Conservation (phyloP, 2,329 filamentous ascomycete species). For the Venturia asperata region DNA sequence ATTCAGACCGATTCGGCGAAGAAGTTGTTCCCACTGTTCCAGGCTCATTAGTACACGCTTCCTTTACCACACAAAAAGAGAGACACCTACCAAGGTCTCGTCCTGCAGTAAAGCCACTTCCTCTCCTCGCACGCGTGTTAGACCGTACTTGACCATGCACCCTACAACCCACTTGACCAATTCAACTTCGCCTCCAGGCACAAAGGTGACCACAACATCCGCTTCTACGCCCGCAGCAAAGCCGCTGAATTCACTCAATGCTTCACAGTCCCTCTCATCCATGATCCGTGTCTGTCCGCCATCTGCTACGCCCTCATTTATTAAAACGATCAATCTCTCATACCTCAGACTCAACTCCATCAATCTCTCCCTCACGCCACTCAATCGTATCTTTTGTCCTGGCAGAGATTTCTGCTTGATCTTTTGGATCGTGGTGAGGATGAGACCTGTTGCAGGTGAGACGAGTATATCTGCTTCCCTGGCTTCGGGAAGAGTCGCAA, state of each 20-base stretch:
- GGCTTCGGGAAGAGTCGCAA: conserved; percentile 27
- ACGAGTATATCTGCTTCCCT: conserved; percentile 65
- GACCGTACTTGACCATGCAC: conserved; percentile 32
- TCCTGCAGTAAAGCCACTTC: conserved; percentile 41
- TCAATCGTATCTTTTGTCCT: conserved; percentile 43
- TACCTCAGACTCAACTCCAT: conserved; percentile 51
- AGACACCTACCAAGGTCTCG: conserved; percentile 45
- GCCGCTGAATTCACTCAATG: conserved; percentile 44
- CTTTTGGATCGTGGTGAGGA: conserved; percentile 64
- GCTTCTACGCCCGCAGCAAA: conserved; percentile 40
- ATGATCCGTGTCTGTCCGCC: conserved; percentile 23
- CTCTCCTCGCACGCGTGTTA: conserved; percentile 23
- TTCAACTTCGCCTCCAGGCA: conserved; percentile 37
- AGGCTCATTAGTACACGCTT: neutral
- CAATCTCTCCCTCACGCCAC: conserved; percentile 50
- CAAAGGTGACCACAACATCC: conserved; percentile 33
- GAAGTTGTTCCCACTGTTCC: conserved; percentile 56
- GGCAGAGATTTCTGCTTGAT: conserved; percentile 66
- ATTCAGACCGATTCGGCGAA: conserved; percentile 61
- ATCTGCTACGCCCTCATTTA: conserved; percentile 43
- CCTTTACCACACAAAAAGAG: neutral
- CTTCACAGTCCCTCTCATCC: conserved; percentile 37
- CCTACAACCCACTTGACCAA: conserved; percentile 31
- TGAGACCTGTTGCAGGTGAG: conserved; percentile 60
- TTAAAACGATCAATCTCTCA: conserved; percentile 59